A percentile compares a stretch with the other conserved stretches of the same genome.
Evolutionary conservation across 139 green algal genomes (phyloP).

Genomic region (Nannochloris sp.): DNA sequence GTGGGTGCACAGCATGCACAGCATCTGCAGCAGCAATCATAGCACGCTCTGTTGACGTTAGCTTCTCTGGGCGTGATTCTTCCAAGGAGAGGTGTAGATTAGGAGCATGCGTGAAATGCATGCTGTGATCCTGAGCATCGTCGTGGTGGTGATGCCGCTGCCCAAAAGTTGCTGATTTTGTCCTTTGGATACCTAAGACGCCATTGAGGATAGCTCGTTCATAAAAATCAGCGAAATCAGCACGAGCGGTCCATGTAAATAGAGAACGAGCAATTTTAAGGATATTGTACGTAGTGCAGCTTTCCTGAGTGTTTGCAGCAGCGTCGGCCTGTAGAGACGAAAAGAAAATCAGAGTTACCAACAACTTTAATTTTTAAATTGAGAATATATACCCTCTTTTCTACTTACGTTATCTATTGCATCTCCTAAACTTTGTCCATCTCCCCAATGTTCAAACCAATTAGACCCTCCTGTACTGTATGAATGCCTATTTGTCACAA

Average conservation of each 20-base stretch:
- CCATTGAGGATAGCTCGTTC: conserved; percentile 52
- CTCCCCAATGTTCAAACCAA: conserved; percentile 47
- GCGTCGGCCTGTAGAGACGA: no score
- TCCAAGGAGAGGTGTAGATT: no score
- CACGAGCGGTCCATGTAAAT: conserved; percentile 41
- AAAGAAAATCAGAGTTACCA: no score
- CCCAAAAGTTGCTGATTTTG: conserved; percentile 1
- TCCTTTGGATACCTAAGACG: conserved; percentile 33
- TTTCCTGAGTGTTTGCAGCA: conserved; percentile 29
- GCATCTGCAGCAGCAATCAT: background rate
- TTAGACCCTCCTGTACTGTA: conserved; percentile 47
- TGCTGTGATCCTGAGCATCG: background rate
- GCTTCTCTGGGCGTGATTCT: background rate
- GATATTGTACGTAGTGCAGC: conserved; percentile 60
- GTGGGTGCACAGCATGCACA: background rate
- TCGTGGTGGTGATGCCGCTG: background rate
- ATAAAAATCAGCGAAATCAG: conserved; percentile 40
- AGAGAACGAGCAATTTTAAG: conserved; percentile 53
- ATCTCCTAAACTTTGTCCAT: conserved; percentile 20
- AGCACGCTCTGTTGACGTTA: background rate
- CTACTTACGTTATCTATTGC: conserved; percentile 12
- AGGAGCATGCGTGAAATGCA: no score
- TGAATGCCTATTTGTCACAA: conserved; percentile 19
- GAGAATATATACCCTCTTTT: no score
- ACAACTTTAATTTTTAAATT: no score